phyloP scores from a whole-genome alignment of 1,139 yeast genomes.

The Candida freyschussii region DNA sequence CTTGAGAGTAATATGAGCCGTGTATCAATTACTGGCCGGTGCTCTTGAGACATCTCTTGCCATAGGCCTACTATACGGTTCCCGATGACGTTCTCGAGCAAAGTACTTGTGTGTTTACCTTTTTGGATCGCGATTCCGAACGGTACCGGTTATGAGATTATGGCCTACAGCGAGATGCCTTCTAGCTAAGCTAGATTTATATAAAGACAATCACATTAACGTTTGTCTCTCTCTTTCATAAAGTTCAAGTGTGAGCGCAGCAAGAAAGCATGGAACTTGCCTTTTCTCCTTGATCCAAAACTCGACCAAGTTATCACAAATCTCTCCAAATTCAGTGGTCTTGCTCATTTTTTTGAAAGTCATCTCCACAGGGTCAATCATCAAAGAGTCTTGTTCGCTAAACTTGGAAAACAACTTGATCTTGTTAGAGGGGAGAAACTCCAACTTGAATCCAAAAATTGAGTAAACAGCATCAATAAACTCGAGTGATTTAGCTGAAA shows the following conservation, averaged over 20 bases:
- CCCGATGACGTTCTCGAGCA: no score
- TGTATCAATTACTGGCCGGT: constrained; percentile 38
- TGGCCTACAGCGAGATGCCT: no score
- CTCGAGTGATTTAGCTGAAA: constrained; percentile 68
- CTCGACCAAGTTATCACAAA: constrained; percentile 54
- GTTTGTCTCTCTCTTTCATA: no score
- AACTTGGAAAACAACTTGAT: constrained; percentile 62
- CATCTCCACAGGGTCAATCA: constrained; percentile 31
- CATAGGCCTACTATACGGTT: no score
- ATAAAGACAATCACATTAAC: no score
- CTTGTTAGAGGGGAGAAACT: constrained; percentile 62
- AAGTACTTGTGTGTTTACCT: no score
- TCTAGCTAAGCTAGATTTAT: no score
- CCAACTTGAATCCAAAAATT: constrained; percentile 70
- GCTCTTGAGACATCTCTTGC: no score
- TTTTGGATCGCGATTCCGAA: no score
- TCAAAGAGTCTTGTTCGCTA: constrained; percentile 26
- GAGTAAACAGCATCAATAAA: constrained; percentile 65
- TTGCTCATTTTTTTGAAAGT: constrained; percentile 29
- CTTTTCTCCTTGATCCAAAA: constrained; percentile 67
- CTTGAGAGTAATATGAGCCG: constrained; percentile 27
- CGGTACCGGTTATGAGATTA: no score
- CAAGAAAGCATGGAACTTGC: constrained; percentile 75
- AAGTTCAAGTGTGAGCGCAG: constrained; percentile 67
- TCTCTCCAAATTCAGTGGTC: constrained; percentile 34